Conservation (phyloP, 371 early-diverging fungal genomes). For the Actinomortierella ambigua region DNA sequence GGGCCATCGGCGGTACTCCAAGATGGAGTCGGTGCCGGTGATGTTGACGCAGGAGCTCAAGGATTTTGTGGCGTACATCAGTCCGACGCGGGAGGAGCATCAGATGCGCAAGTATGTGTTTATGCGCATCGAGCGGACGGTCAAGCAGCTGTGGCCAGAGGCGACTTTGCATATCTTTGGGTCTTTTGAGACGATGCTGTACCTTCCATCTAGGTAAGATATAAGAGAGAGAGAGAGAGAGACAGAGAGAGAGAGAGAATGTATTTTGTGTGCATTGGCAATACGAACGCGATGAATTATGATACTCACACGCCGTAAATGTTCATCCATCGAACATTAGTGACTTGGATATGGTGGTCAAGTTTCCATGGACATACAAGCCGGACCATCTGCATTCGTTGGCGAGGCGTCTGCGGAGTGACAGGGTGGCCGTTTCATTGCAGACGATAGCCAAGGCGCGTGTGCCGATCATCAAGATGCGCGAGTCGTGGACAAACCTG, state of each 20-base stretch:
- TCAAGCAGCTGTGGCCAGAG: slow-evolving; percentile 48
- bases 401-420: slow-evolving; percentile 16
- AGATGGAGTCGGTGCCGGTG: slow-evolving; percentile 15
- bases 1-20: slow-evolving; percentile 27
- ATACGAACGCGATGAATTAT: too few relatives aligned
- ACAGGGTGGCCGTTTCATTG: too few relatives aligned
- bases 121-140: slow-evolving; percentile 57
- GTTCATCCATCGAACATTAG: slow-evolving; percentile 38
- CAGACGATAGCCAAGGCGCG: slow-evolving; percentile 51
- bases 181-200: slow-evolving; percentile 82
- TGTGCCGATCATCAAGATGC: slow-evolving; percentile 88
- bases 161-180: slow-evolving; percentile 79
- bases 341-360: slow-evolving; percentile 78
- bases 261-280: too few relatives aligned
- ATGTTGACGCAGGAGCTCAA: slow-evolving; percentile 71
- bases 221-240: not conserved
- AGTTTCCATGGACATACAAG: slow-evolving; percentile 1
- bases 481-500: slow-evolving; percentile 19
- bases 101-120: slow-evolving; percentile 73
- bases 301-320: too few relatives aligned
- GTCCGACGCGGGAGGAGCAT: slow-evolving; percentile 82
- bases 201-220: slow-evolving; percentile 75
- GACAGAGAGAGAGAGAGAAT: not conserved
- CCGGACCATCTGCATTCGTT: slow-evolving; percentile 12
- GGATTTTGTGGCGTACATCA: slow-evolving; percentile 77